Percentiles rank a stretch among this genome's conserved stretches.
phyloP scores from a whole-genome alignment of 257 asterid species.

The Nicotiana undulata region DNA sequence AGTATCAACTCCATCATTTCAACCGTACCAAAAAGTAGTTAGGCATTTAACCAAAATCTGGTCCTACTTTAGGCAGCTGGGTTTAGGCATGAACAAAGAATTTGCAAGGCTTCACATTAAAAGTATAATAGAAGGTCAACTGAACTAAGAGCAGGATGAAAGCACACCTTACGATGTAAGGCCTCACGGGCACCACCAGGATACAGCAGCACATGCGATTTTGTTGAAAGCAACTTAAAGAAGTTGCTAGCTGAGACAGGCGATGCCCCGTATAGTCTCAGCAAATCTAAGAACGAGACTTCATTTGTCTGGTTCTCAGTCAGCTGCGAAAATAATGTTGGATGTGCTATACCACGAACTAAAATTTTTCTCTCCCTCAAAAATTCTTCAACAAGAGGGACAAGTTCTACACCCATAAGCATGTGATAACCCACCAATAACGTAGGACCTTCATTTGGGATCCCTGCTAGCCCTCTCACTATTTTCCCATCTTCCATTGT shows the following conservation, averaged over 20 bases:
- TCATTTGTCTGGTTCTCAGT: conserved; percentile 27
- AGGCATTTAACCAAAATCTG: background rate
- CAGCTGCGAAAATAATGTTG: conserved; percentile 40
- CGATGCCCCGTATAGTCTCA: conserved; percentile 63
- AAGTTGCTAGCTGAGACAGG: conserved; percentile 74
- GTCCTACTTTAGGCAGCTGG: background rate
- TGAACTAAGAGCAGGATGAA: background rate
- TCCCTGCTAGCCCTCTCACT: conserved; percentile 76
- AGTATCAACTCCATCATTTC: too few relatives aligned
- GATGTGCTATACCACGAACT: conserved; percentile 89
- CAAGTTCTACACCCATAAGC: conserved; percentile 74
- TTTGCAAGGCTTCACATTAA: background rate
- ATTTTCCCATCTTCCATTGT: conserved; percentile 74
- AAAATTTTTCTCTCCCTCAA: conserved; percentile 51
- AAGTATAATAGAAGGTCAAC: background rate
- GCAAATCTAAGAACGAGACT: conserved; percentile 29
- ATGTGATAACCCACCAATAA: conserved; percentile 87
- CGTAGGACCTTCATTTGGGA: conserved; percentile 86
- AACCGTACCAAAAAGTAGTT: too few relatives aligned
- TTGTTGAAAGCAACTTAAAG: conserved; percentile 60
- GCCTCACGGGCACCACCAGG: conserved; percentile 99
- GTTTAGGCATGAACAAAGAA: background rate
- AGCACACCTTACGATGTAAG: conserved; percentile 68
- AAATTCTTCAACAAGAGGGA: conserved; percentile 50
- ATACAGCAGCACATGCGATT: conserved; percentile 84